Conservation (phyloP, 208 protist genomes). For the Leishmania amazonensis region DNA sequence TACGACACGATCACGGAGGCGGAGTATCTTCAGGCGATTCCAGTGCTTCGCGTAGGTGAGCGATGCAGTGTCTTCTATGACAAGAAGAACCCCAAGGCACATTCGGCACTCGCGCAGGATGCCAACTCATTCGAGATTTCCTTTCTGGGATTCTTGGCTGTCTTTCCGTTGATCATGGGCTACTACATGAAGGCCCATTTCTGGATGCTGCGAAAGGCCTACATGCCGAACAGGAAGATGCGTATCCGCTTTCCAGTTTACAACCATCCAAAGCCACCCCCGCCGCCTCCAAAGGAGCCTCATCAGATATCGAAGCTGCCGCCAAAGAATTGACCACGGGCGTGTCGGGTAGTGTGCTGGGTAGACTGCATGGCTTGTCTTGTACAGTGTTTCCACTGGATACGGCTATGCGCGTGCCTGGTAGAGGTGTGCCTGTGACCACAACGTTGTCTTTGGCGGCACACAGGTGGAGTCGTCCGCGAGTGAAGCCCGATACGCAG, state of each 20-base stretch:
- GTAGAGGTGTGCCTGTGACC: neutral
- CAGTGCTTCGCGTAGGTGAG: constrained; percentile 79
- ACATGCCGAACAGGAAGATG: constrained; percentile 83
- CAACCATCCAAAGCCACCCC: constrained; percentile 53
- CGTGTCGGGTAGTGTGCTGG: neutral
- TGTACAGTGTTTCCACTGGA: neutral
- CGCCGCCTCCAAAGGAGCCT: constrained; percentile 43
- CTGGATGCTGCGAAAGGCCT: constrained; percentile 79
- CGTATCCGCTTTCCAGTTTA: constrained; percentile 70
- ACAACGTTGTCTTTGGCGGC: neutral
- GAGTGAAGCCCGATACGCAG: neutral
- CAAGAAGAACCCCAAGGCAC: constrained; percentile 69
- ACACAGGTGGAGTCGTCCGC: neutral
- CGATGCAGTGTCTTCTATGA: constrained; percentile 87
- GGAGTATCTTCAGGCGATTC: constrained; percentile 89
- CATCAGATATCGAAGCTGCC: constrained; percentile 64
- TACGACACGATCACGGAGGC: constrained; percentile 89
- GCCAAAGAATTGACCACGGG: constrained; percentile 32
- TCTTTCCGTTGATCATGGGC: constrained; percentile 85
- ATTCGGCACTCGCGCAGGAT: constrained; percentile 82
- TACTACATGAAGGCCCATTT: constrained; percentile 83
- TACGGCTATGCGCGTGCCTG: neutral
- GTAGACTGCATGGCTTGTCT: neutral
- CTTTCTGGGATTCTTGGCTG: constrained; percentile 69
- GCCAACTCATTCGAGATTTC: constrained; percentile 91